Evolutionary conservation across 768 basidiomycete species (phyloP).

Genomic region (Russula lepida): DNA sequence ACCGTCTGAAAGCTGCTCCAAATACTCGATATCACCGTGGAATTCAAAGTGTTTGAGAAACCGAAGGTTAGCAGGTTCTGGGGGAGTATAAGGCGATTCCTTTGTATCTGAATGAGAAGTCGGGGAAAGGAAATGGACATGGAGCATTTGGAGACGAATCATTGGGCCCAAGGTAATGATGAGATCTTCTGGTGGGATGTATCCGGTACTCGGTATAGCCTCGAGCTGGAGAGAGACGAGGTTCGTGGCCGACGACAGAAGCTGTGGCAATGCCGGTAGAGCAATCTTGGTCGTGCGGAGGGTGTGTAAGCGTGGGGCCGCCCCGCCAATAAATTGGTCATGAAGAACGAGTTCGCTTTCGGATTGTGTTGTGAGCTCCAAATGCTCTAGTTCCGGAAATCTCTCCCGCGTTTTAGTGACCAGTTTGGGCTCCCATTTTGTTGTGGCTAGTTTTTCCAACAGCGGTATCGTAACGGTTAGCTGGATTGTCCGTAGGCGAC

Average conservation of each 20-base stretch:
- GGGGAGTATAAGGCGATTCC: neutral
- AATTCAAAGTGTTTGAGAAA: neutral
- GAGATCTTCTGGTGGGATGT: neutral
- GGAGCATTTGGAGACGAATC: neutral
- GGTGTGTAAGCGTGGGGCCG: neutral
- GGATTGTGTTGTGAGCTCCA: neutral
- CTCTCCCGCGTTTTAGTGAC: neutral
- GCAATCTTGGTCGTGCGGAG: neutral
- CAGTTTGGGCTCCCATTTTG: neutral
- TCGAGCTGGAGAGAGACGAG: conserved; percentile 5
- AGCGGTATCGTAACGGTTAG: neutral
- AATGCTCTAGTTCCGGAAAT: neutral
- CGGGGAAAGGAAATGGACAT: neutral
- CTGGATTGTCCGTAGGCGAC: neutral
- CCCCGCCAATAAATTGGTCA: neutral
- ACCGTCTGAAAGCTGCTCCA: neutral
- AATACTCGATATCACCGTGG: neutral
- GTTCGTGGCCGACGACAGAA: neutral
- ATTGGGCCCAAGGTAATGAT: neutral
- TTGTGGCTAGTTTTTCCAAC: neutral
- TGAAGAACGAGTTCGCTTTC: neutral
- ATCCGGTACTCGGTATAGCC: neutral
- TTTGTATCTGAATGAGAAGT: neutral
- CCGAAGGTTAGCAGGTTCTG: neutral
- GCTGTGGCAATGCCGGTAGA: neutral